phyloP scores from a whole-genome alignment of 169 alveolate genomes.

The Amoebophrya sp. region DNA sequence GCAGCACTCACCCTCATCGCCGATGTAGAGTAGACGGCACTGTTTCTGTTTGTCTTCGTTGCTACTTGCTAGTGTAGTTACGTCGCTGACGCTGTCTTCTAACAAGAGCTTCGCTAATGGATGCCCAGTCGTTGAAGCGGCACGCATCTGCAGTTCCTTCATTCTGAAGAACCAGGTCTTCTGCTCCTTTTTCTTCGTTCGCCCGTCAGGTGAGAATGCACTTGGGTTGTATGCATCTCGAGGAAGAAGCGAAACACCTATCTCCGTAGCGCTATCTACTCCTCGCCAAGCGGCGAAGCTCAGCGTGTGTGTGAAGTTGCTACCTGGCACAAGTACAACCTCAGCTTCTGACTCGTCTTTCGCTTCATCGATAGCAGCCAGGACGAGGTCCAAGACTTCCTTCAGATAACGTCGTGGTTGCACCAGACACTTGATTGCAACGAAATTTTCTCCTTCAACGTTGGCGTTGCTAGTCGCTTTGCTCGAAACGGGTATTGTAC shows the following conservation, averaged over 20 bases:
- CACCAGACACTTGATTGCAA: background rate
- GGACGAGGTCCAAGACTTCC: background rate
- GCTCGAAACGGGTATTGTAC: background rate
- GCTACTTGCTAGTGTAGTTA: too few species aligned
- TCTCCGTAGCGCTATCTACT: background rate
- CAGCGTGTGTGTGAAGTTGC: background rate
- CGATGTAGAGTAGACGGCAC: background rate
- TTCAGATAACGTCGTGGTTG: background rate
- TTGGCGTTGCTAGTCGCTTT: background rate
- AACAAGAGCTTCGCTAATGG: background rate
- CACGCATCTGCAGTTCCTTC: background rate
- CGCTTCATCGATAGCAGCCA: too few species aligned
- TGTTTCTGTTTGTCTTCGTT: background rate
- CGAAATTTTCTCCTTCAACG: background rate
- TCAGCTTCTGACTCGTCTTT: too few species aligned
- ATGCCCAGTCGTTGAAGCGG: background rate
- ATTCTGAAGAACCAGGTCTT: background rate
- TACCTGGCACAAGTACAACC: too few species aligned
- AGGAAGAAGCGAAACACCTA: background rate
- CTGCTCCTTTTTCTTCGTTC: background rate
- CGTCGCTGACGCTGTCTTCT: background rate
- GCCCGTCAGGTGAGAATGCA: background rate
- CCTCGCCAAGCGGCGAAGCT: slow-evolving; percentile 11
- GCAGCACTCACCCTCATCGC: background rate
- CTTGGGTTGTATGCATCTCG: background rate